A percentile compares a stretch with the other conserved stretches of the same genome.
These are phyloP conservation scores for Penicillium turbatum DNA, from an alignment of 495 filamentous ascomycete genomes.

Conservation along the genomic window DNA sequence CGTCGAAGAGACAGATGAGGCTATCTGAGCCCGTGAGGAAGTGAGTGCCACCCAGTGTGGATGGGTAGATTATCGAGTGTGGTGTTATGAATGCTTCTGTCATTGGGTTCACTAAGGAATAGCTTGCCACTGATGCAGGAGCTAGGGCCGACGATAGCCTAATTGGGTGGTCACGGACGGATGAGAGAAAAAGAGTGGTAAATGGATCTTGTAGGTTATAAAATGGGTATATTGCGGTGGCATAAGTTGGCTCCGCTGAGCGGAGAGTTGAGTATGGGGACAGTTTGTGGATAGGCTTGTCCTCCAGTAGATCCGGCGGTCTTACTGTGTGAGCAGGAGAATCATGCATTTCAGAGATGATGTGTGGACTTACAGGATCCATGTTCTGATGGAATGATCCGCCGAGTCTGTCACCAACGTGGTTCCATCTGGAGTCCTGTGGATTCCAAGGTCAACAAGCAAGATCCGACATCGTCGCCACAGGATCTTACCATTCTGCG, in stretches of 20 bases:
- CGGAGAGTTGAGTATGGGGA: slow-evolving; percentile 55
- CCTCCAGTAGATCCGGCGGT: slow-evolving; percentile 65
- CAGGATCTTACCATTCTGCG: slow-evolving; percentile 51
- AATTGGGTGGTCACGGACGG: slow-evolving; percentile 68
- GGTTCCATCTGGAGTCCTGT: slow-evolving; percentile 77
- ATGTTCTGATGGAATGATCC: slow-evolving; percentile 64
- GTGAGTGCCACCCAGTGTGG: slow-evolving; percentile 48
- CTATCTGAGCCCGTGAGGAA: slow-evolving; percentile 71
- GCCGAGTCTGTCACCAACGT: slow-evolving; percentile 69
- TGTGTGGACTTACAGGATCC: slow-evolving; percentile 53
- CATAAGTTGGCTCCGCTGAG: slow-evolving; percentile 66
- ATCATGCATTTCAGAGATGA: not conserved
- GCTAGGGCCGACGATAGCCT: slow-evolving; percentile 59
- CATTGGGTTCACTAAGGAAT: slow-evolving; percentile 65
- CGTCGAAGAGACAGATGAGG: slow-evolving; percentile 73
- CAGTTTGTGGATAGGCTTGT: slow-evolving; percentile 47
- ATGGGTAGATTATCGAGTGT: slow-evolving; percentile 65
- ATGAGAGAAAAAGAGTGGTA: slow-evolving; percentile 65
- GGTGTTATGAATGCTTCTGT: slow-evolving; percentile 79
- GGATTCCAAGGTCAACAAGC: not conserved
- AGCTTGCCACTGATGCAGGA: slow-evolving; percentile 51
- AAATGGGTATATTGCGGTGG: slow-evolving; percentile 66
- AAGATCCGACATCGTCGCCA: not conserved
- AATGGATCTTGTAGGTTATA: slow-evolving; percentile 61
- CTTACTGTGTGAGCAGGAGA: slow-evolving; percentile 23